phyloP scores from a whole-genome alignment of 2,329 filamentous ascomycete species.

The Penicillium sp. region DNA sequence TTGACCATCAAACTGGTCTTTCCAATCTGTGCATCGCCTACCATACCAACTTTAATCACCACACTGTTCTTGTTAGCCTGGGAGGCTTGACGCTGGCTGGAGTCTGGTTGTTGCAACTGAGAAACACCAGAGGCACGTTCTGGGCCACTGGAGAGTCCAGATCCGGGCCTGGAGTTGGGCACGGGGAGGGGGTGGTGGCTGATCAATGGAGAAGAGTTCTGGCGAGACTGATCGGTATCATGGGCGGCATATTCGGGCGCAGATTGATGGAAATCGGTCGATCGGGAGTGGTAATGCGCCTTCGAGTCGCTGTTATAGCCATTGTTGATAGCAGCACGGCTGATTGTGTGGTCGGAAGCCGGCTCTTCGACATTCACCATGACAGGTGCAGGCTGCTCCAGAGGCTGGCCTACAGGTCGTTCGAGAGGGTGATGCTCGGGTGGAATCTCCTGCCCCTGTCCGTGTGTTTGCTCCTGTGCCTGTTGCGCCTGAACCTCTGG shows the following conservation, averaged over 20 bases:
- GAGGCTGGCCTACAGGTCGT: conserved; percentile 8
- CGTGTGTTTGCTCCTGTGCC: not conserved
- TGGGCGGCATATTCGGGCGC: conserved; percentile 43
- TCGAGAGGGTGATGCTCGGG: conserved; percentile 6
- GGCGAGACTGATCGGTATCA: conserved; percentile 47
- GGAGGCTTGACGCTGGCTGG: conserved; percentile 44
- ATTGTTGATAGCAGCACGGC: conserved; percentile 28
- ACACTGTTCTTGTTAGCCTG: conserved; percentile 60
- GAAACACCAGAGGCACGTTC: conserved; percentile 45
- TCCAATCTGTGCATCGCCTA: conserved; percentile 96
- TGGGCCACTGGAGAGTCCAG: conserved; percentile 47
- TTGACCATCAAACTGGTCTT: conserved; percentile 99
- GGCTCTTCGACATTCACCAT: conserved; percentile 31
- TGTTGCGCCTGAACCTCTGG: conserved; percentile 15
- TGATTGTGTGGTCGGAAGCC: conserved; percentile 38
- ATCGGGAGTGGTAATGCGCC: conserved; percentile 50
- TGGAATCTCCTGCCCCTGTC: conserved; percentile 4
- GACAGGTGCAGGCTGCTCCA: conserved; percentile 25
- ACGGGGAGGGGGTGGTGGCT: conserved; percentile 40
- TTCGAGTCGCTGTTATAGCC: conserved; percentile 47
- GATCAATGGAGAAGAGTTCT: conserved; percentile 41
- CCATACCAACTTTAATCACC: conserved; percentile 99
- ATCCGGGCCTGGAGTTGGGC: conserved; percentile 48
- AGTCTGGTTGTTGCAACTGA: conserved; percentile 50
- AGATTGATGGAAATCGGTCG: conserved; percentile 32